Evolutionary conservation across 495 filamentous ascomycete species (phyloP).

Genomic region (Letharia columbiana): DNA sequence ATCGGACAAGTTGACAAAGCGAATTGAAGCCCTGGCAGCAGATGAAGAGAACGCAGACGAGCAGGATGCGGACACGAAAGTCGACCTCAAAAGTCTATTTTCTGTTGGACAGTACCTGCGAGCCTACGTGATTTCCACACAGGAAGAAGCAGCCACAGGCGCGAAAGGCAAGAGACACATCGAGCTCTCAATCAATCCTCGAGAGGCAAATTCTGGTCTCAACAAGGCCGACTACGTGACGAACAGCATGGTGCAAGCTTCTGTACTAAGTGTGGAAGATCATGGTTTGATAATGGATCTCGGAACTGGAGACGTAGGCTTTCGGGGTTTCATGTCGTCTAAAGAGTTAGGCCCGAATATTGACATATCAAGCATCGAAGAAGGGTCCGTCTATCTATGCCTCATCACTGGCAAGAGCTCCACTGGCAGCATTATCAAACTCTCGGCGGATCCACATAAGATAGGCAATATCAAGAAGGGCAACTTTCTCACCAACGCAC

Average conservation of each 20-base stretch:
- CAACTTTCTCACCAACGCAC: conserved; percentile 61
- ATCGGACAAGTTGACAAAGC: conserved; percentile 61
- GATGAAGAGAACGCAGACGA: conserved; percentile 47
- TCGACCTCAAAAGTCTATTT: conserved; percentile 68
- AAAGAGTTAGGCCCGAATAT: conserved; percentile 62
- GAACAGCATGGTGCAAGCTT: conserved; percentile 73
- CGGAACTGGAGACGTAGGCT: conserved; percentile 54
- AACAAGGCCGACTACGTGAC: conserved; percentile 57
- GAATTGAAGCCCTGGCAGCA: conserved; percentile 54
- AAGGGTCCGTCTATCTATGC: conserved; percentile 78
- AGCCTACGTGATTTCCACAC: conserved; percentile 69
- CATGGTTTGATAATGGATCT: conserved; percentile 93
- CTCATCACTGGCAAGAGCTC: conserved; percentile 65
- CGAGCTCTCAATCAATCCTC: conserved; percentile 72
- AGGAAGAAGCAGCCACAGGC: conserved; percentile 36
- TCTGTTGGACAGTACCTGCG: conserved; percentile 81
- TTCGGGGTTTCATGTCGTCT: conserved; percentile 81
- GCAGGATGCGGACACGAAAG: conserved; percentile 45
- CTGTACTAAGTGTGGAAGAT: conserved; percentile 83
- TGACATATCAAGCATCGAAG: conserved; percentile 54
- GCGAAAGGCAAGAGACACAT: conserved; percentile 70
- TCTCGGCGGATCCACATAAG: conserved; percentile 64
- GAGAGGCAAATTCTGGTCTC: conserved; percentile 64
- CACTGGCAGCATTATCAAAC: conserved; percentile 75
- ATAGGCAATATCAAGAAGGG: conserved; percentile 61